Percentiles rank a stretch among this genome's conserved stretches.
Conservation (phyloP, 2,329 filamentous ascomycete species). For the Colletotrichum graminicola region DNA sequence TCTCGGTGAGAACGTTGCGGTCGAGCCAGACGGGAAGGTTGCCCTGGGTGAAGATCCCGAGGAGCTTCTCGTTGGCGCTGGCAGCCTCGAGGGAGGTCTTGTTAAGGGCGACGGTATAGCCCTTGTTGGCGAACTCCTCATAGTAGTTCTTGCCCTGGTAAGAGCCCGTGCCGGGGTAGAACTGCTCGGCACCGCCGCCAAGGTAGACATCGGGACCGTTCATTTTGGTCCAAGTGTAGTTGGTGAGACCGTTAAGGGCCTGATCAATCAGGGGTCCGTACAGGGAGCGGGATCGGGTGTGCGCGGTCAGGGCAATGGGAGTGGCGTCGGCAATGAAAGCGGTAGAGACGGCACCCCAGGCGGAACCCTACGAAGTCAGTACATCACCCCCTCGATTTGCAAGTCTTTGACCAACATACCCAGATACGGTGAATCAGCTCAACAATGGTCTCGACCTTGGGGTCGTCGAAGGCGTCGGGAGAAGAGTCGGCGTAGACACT, state of each 20-base stretch:
- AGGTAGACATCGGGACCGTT: slow-evolving; percentile 84
- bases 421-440: slow-evolving; percentile 80
- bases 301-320: slow-evolving; percentile 79
- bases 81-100: slow-evolving; percentile 75
- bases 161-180: slow-evolving; percentile 73
- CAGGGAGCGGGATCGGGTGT: slow-evolving; percentile 76
- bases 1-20: slow-evolving; percentile 82
- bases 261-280: slow-evolving; percentile 82
- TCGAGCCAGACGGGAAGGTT: slow-evolving; percentile 90
- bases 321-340: slow-evolving; percentile 86
- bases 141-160: slow-evolving; percentile 84
- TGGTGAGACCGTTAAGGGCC: slow-evolving; percentile 79
- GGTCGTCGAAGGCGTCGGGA: slow-evolving; percentile 80
- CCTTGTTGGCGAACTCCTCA: slow-evolving; percentile 77
- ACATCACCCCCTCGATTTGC: background rate
- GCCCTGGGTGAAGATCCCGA: slow-evolving; percentile 81
- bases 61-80: slow-evolving; percentile 70
- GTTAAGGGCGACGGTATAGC: slow-evolving; percentile 80
- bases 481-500: slow-evolving; percentile 83
- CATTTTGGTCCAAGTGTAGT: slow-evolving; percentile 85
- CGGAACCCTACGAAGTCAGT: slow-evolving; percentile 56
- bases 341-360: slow-evolving; percentile 79
- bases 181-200: slow-evolving; percentile 86
- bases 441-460: slow-evolving; percentile 86
- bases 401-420: slow-evolving; percentile 56